Conservation (phyloP, 352 stramenopile species). For the Pythium aristosporum region DNA sequence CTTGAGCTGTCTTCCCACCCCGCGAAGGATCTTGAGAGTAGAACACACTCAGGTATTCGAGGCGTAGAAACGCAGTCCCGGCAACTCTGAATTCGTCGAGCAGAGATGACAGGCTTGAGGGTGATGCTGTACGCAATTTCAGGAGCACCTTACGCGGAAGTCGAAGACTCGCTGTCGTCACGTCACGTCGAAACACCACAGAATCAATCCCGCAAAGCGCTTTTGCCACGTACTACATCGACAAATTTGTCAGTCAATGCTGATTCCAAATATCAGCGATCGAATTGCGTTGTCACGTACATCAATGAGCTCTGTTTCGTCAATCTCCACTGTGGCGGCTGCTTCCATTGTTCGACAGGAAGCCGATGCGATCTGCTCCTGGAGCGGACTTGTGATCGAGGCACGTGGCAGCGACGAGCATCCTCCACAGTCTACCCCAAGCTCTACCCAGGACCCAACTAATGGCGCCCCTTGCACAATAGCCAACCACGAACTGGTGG, state of each 20-base stretch:
- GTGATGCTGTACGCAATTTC: slow-evolving; percentile 40
- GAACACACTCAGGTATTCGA: slow-evolving; percentile 63
- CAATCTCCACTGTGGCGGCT: slow-evolving; percentile 34
- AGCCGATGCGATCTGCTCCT: not conserved
- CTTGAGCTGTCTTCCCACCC: slow-evolving; percentile 66
- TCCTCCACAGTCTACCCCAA: not conserved
- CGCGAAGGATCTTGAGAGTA: slow-evolving; percentile 58
- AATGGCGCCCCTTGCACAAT: not conserved
- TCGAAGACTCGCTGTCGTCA: slow-evolving; percentile 38
- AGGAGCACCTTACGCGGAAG: slow-evolving; percentile 43
- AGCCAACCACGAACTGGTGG: slow-evolving; percentile 1
- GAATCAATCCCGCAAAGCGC: slow-evolving; percentile 68
- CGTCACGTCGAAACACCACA: slow-evolving; percentile 46
- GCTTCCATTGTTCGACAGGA: not conserved
- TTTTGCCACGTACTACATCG: slow-evolving; percentile 49
- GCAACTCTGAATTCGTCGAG: slow-evolving; percentile 59
- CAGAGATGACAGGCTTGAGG: slow-evolving; percentile 40
- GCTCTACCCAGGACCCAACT: slow-evolving; percentile 22
- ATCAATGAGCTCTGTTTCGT: slow-evolving; percentile 60
- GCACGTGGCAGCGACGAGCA: not conserved
- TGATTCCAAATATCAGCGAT: not conserved
- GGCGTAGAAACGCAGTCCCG: slow-evolving; percentile 53
- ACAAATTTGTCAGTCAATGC: not conserved
- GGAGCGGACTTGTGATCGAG: not conserved
- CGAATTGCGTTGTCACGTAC: slow-evolving; percentile 24